Evolutionary conservation across 2,329 filamentous ascomycete genomes (phyloP).

Genomic region (Pseudophaeomoniella oleicola): DNA sequence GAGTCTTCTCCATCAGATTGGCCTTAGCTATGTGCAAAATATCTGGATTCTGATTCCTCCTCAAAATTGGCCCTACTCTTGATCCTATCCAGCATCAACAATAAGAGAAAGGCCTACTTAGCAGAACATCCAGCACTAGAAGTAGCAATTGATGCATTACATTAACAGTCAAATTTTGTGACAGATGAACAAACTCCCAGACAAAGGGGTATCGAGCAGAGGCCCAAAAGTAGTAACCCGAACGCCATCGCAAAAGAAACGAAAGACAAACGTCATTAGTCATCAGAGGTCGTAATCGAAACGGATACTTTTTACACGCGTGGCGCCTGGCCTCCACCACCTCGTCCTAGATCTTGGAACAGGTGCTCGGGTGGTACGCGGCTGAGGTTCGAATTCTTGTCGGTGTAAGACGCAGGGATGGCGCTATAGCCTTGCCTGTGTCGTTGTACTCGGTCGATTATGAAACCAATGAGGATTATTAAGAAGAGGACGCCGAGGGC

Average conservation of each 20-base stretch:
- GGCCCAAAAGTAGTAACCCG: not conserved
- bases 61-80: no score
- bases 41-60: no score
- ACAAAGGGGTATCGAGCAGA: not conserved
- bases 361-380: conserved; percentile 32
- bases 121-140: no score
- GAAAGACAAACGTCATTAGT: not conserved
- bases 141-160: not conserved
- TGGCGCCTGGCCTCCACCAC: not conserved
- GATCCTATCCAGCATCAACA: no score
- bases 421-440: conserved; percentile 30
- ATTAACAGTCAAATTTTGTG: not conserved
- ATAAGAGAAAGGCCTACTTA: no score
- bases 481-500: conserved; percentile 33
- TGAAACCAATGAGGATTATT: conserved; percentile 30
- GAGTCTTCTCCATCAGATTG: no score
- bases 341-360: conserved; percentile 10
- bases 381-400: conserved; percentile 29
- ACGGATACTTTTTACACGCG: not conserved
- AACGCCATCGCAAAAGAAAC: not conserved
- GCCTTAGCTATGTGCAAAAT: no score
- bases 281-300: not conserved
- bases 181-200: not conserved
- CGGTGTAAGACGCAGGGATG: conserved; percentile 28
- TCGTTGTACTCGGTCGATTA: conserved; percentile 32